Evolutionary conservation across 2,329 filamentous ascomycete species (phyloP), one percentile per base, ranked within the genome.

Genomic region (Coleophoma eucalyptorum): DNA sequence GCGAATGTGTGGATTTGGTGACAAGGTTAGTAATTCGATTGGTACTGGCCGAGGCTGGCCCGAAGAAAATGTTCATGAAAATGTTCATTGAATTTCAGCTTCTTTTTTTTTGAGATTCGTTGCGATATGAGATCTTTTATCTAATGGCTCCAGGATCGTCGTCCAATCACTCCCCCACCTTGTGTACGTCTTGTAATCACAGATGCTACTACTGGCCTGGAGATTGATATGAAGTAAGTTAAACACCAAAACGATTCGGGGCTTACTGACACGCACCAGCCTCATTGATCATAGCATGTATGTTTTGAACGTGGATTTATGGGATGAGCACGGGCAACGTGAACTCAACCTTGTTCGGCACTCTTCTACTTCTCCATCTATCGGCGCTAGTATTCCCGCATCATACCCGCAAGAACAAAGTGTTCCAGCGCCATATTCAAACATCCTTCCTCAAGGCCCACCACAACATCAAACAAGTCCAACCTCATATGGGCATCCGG

Each of bases 1-100:
- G 58, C 89, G 94, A 55, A 97, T 97, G 94, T 99, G 94, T 73
- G 94, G 94, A 7, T 99, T 97, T 72, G 94, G 94, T 55, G 94
- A 99, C 75, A 99, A 97, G 26, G 26, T 26, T 26, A 26, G 26
- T 26, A 8, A 26, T 26, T 26, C 26, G 26, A 26, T 26, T 26
- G 26, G 26, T 26, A 8, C 26, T 6, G 6, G 26, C 26, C 5
- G 26, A 26, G 26, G 6, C 26, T 26, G 2, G 6, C 26, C 26
- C 6, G 4, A 26, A 26, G 26, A 8, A 26, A 8, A 6, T 26
- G 3, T 26, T 26, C 26, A 6, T 26, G 26, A 26, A 8, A 8
- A 8, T 8, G 6, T 26, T 26, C 26, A 26, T 5, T 7, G 2
- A 26, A 7, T 8, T 26, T 26, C 26, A 26, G 26, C 26, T 26